A percentile compares a stretch with the other conserved stretches of the same genome.
Conservation (phyloP, 306 rosid genomes). For the Ammopiptanthus mongolicus region DNA sequence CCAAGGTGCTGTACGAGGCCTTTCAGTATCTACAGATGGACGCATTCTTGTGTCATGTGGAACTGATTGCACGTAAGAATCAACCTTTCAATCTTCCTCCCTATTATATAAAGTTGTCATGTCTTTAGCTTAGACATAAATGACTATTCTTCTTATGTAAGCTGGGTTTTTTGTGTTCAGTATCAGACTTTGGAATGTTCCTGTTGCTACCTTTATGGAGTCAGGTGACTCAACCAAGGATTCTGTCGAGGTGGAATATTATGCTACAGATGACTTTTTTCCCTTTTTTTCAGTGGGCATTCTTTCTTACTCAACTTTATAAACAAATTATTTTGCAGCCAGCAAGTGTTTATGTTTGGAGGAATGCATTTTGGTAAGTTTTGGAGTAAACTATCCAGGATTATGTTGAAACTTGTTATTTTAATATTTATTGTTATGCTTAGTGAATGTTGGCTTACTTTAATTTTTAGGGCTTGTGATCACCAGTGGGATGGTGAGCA, state of each 20-base stretch:
- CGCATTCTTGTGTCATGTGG: conserved; percentile 83
- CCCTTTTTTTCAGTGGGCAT: background rate
- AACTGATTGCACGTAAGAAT: conserved; percentile 77
- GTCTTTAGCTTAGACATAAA: background rate
- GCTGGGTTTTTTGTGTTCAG: conserved; percentile 37
- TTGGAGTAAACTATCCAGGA: conserved; percentile 11
- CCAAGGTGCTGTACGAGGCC: conserved; percentile 84
- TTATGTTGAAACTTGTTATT: background rate
- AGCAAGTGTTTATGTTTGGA: conserved; percentile 58
- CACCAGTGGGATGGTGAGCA: conserved; percentile 82
- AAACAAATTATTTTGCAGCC: conserved; percentile 47
- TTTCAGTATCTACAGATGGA: conserved; percentile 78
- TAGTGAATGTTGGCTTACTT: background rate
- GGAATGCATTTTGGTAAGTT: conserved; percentile 80
- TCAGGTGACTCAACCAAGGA: conserved; percentile 32
- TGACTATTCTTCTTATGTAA: conserved; percentile 9
- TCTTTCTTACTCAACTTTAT: conserved; percentile 27
- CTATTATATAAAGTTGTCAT: background rate
- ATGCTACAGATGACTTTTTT: background rate
- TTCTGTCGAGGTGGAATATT: conserved; percentile 48
- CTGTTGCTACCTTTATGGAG: conserved; percentile 44
- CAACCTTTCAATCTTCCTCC: background rate
- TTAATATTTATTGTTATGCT: background rate
- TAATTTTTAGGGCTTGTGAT: conserved; percentile 71
- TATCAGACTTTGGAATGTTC: conserved; percentile 81